Percentiles rank a stretch among this genome's conserved stretches.
Evolutionary conservation across 768 basidiomycete genomes (phyloP).

Genomic region (Tricholoma saponaceum): DNA sequence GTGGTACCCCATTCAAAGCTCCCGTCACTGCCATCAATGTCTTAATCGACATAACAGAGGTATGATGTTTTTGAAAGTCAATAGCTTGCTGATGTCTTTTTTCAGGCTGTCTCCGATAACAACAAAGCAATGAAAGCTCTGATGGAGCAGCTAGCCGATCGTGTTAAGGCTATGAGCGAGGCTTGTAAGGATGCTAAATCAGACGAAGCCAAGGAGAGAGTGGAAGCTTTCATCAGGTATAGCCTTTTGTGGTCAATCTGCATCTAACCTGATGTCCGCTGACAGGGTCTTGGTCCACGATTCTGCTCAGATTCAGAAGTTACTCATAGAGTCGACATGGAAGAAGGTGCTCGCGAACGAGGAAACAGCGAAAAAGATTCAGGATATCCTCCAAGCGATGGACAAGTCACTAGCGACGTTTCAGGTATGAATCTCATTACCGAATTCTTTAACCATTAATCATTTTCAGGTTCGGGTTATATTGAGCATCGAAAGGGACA

Average conservation of each 20-base stretch:
- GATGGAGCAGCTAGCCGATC: neutral
- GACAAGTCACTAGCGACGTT: neutral
- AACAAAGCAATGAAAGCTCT: neutral
- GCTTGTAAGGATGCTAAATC: neutral
- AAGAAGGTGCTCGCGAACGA: neutral
- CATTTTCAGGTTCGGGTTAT: neutral
- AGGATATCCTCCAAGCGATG: neutral
- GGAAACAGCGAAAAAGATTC: neutral
- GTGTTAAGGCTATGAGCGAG: neutral
- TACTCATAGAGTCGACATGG: neutral
- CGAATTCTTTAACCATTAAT: neutral
- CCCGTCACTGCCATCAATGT: neutral
- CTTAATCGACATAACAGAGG: neutral
- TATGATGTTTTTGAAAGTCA: neutral
- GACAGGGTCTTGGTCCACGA: neutral
- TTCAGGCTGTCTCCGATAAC: too few relatives aligned
- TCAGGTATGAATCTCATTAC: neutral
- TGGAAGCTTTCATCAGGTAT: neutral
- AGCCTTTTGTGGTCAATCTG: neutral
- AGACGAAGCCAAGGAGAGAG: neutral
- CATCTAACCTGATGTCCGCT: neutral
- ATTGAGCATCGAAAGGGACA: neutral
- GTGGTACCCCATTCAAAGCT: neutral
- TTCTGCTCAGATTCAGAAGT: neutral
- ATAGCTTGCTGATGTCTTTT: too few relatives aligned